phyloP scores from a whole-genome alignment of 1,284 basidiomycete genomes.

The Ceratobasidium papillatum region DNA sequence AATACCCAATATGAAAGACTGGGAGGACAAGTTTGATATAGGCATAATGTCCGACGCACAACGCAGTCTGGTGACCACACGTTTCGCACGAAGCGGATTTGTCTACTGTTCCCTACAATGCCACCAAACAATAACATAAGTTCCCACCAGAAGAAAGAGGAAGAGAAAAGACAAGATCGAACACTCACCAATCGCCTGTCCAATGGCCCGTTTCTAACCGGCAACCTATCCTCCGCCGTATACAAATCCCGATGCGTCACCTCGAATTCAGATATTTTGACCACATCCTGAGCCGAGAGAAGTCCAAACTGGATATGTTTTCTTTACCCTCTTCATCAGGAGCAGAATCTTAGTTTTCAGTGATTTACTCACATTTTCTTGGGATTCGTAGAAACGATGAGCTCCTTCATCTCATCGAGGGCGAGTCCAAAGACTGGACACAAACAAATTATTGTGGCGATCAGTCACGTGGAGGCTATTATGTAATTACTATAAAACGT shows the following conservation, averaged over 20 bases:
- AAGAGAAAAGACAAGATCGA: not conserved
- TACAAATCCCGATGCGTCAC: slow-evolving; percentile 92
- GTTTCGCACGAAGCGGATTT: slow-evolving; percentile 94
- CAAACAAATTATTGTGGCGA: slow-evolving; percentile 22
- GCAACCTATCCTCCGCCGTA: slow-evolving; percentile 76
- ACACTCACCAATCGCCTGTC: slow-evolving; percentile 80
- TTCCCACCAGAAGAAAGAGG: slow-evolving; percentile 30
- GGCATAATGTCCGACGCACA: slow-evolving; percentile 98
- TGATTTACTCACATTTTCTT: slow-evolving; percentile 44
- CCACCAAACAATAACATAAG: slow-evolving; percentile 1
- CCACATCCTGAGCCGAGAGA: slow-evolving; percentile 90
- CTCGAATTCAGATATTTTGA: slow-evolving; percentile 93
- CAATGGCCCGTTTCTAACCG: slow-evolving; percentile 90
- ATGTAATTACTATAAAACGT: not conserved
- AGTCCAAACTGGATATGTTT: slow-evolving; percentile 95
- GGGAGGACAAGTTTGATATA: slow-evolving; percentile 97
- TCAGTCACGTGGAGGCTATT: slow-evolving; percentile 3
- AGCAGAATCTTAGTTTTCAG: slow-evolving; percentile 7
- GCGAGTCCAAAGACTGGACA: not conserved
- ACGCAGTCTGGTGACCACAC: slow-evolving; percentile 89
- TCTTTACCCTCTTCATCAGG: slow-evolving; percentile 55
- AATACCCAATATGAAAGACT: slow-evolving; percentile 98
- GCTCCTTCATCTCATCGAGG: slow-evolving; percentile 74
- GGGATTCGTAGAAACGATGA: slow-evolving; percentile 58
- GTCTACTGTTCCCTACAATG: slow-evolving; percentile 87